Evolutionary conservation across 129 eudicot species (phyloP).

Genomic region (Flaveria bidentis): DNA sequence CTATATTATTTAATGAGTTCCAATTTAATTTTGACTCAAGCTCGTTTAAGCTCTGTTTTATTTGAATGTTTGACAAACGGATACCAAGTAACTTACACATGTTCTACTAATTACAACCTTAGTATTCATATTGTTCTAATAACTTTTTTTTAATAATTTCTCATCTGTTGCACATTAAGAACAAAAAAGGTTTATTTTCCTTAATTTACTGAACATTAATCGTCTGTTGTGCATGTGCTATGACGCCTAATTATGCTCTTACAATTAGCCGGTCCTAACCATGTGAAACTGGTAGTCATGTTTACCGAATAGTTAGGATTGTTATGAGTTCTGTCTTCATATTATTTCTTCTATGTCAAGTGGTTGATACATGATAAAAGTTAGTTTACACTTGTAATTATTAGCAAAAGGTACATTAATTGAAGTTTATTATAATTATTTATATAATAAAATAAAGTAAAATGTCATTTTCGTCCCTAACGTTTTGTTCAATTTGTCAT

Average conservation of each 20-base stretch:
- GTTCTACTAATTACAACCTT: too few species aligned
- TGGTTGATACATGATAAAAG: background rate
- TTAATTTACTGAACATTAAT: background rate
- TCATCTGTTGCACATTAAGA: background rate
- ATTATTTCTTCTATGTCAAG: background rate
- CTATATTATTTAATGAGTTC: too few species aligned
- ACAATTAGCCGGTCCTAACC: background rate
- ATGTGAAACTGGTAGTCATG: constrained; percentile 1
- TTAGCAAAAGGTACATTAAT: too few species aligned
- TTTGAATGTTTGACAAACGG: too few species aligned
- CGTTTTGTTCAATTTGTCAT: too few species aligned
- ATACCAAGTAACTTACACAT: too few species aligned
- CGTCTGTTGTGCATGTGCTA: background rate
- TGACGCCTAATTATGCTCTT: background rate
- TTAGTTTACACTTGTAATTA: background rate
- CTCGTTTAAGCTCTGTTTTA: too few species aligned
- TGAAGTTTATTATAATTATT: too few species aligned
- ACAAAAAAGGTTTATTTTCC: background rate
- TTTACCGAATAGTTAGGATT: constrained; percentile 7
- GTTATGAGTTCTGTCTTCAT: background rate
- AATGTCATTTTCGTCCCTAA: too few species aligned
- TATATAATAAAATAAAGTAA: too few species aligned
- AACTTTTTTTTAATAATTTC: background rate
- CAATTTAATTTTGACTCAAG: too few species aligned
- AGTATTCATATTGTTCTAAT: background rate